A percentile compares a stretch with the other conserved stretches of the same genome.
Evolutionary conservation across 2,329 filamentous ascomycete genomes (phyloP).

Genomic region (Calonectria naviculata): DNA sequence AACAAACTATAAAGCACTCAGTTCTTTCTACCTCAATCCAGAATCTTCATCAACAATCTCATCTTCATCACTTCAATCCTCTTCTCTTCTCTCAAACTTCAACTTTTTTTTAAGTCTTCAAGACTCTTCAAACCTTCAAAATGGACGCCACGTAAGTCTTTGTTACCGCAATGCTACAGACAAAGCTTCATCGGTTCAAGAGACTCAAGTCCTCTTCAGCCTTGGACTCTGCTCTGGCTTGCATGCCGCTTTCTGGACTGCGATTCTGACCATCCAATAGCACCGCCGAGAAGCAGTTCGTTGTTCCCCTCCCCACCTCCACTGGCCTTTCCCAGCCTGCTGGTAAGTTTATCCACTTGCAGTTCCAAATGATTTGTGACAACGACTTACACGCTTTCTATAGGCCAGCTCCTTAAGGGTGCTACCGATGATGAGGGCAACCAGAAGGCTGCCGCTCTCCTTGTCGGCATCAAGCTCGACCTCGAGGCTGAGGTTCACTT

Average conservation of each 20-base stretch:
- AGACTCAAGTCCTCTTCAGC: neutral
- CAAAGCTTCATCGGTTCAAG: neutral
- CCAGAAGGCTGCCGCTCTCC: conserved; percentile 5
- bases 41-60: neutral
- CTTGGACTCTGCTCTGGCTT: neutral
- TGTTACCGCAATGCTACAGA: neutral
- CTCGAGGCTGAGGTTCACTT: conserved; percentile 5
- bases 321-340: neutral
- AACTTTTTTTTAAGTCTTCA: neutral
- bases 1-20: neutral
- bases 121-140: neutral
- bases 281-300: conserved; percentile 7
- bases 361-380: neutral
- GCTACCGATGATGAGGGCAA: neutral
- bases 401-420: neutral
- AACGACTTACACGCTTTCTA: neutral
- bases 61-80: neutral
- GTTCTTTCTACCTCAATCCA: neutral
- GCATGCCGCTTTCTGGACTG: neutral
- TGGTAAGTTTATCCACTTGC: neutral
- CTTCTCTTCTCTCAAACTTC: neutral
- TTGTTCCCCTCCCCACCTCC: conserved; percentile 3
- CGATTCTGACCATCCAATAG: neutral
- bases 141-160: conserved; percentile 3
- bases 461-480: conserved; percentile 4